phyloP scores from a whole-genome alignment of 441 rosid genomes.

The Biscutella laevigata region DNA sequence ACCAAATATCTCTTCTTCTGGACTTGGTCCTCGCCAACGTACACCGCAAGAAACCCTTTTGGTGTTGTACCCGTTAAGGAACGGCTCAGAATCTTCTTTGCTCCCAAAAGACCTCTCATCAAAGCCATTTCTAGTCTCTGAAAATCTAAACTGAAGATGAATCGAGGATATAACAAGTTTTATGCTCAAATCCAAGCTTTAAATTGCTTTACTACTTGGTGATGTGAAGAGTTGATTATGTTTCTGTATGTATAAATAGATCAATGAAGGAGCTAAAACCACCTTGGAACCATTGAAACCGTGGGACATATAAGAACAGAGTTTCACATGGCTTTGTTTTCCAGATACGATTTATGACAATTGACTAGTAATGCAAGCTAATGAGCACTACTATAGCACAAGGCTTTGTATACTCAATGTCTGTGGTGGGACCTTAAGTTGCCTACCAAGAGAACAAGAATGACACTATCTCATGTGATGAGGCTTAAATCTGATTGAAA shows the following conservation, averaged over 20 bases:
- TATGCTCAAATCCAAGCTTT: neutral
- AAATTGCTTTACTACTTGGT: slow-evolving; percentile 8
- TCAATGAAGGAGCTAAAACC: neutral
- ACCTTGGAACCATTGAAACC: neutral
- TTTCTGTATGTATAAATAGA: slow-evolving; percentile 8
- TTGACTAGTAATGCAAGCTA: neutral
- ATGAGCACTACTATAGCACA: neutral
- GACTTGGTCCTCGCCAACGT: neutral
- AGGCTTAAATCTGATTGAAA: neutral
- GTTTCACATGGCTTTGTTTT: slow-evolving; percentile 17
- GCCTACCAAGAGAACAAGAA: slow-evolving; percentile 15
- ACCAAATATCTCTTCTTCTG: slow-evolving; percentile 17
- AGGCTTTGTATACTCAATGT: slow-evolving; percentile 2
- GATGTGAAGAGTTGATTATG: slow-evolving; percentile 5
- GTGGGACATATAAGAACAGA: slow-evolving; percentile 9
- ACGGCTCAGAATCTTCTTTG: slow-evolving; percentile 11
- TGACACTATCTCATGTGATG: slow-evolving; percentile 4
- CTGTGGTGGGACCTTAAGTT: slow-evolving; percentile 1
- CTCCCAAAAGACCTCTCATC: slow-evolving; percentile 9
- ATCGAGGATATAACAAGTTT: neutral
- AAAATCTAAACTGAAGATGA: neutral
- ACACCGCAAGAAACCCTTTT: slow-evolving; percentile 23
- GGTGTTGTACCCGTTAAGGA: neutral
- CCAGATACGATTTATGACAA: neutral
- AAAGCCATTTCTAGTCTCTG: slow-evolving; percentile 6